Base-by-base conservation (phyloP, 352 stramenopile species). In the Globisporangium echinulatum region DNA sequence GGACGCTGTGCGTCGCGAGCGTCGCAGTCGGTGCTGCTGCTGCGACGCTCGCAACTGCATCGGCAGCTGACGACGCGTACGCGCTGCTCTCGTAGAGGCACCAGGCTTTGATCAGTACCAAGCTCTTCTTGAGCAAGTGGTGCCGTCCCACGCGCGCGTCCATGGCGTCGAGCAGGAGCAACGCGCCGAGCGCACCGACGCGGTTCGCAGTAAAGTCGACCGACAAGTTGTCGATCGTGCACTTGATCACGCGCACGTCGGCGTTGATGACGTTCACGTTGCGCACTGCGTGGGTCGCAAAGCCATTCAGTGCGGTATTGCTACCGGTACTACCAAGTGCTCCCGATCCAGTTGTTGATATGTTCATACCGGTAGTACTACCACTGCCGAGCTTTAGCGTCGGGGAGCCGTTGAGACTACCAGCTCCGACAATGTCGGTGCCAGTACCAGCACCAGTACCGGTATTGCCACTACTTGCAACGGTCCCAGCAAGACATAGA, bases 191-290 rank as follows among this genome's bases (percentile, higher is more conserved):
- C 5, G 87, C 88, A 0, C 82, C 85, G 8, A 94, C 71, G 19
- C 84, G 83, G 55, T 97, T 97, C 8, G 80, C 87, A 1, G 85
- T 96, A 9, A 97, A 71, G 59, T 96, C 88, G 49, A 97, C 88
- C 37, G 84, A 75, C 5, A 96, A 77, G 58, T 96, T 96, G 75
- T 97, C 88, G 48, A 96, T 78, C 46, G 88, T 96, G 70, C 88
- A 96, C 70, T 96, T 96, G 61, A 97, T 84, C 11, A 92, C 82
- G 14, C 85, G 80, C 49, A 94, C 83, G 55, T 96, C 85, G 2
- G 85, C 84, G 59, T 96, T 96, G 52, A 96, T 83, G 65, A 96
- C 94, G 38, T 72, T 96, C 54, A 97, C 88, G 54, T 97, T 97
- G 54, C 85, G 85, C 37, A 94, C 85, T 1, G 80, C 89, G 56